Base-by-base conservation (phyloP, 2,329 filamentous ascomycete genomes). In the Aaosphaeria arxii region DNA sequence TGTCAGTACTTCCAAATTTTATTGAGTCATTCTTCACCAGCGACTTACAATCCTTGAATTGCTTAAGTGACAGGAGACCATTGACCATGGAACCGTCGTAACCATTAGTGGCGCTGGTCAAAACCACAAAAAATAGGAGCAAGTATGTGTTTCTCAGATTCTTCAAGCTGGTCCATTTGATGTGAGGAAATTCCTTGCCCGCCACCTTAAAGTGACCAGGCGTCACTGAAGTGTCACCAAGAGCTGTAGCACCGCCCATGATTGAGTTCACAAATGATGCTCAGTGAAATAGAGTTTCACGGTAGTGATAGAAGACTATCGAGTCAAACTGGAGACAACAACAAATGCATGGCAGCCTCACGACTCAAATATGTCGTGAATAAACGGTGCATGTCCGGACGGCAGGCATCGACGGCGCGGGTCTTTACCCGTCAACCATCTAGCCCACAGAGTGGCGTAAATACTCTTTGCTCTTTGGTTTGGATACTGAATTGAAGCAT, bases 61-160 rank as follows among this genome's bases (percentile, higher is more conserved):
- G 58, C 5, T 58, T 40, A 38, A 63, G 42, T 6, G 59, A 55
- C 4, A 60, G 56, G 6, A 63, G 48, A 46, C 59, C 60, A 43
- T 63, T 63, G 30, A 62, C 57, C 57, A 63, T 62, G 32, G 51
- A 54, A 24, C 47, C 48, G 45, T 57, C 54, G 38, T 58, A 58
- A 38, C 55, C 55, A 32, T 58, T 58, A 32, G 55, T 58, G 11
- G 55, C 48, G 45, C 44, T 49, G 11, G 56, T 57, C 48, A 59
- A 44, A 28, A 59, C 44, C 29, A 57, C 56, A 40, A 59, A 57
- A 47, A 52, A 54, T n/a, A 59, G 48, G 13, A 59, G 47, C 35
- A 52, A 46, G 46, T 59, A 59, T 2, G 54, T 51, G 11, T 17
- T 50, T 45, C 56, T 53, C 33, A 59, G 42, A 40, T 56, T 48